Evolutionary conservation across 1,284 basidiomycete species (phyloP), one percentile per base, ranked within the genome.

Genomic region (Boletus nobilissimus): DNA sequence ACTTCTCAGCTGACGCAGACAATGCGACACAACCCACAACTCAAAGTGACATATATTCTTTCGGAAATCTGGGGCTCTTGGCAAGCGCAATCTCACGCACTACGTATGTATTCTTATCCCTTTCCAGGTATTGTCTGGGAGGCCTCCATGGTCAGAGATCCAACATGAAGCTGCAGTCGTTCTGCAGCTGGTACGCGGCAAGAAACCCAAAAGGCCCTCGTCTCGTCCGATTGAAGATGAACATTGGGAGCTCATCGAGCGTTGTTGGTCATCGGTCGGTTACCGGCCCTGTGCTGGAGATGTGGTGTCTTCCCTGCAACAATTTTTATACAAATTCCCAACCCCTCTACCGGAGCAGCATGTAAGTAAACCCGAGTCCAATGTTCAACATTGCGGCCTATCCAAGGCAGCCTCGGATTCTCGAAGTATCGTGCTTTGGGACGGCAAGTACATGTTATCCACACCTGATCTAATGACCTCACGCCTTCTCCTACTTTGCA

Each of bases 41-140:
- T 6, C 43, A 70, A 65, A 76, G 73, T 51, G 73, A 77, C 39
- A 76, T 77, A 6, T 77, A 77, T 32, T 76, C 76, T 19, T 77
- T 77, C 36, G 76, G 73, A 36, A 77, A 62, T 38, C 18, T 77
- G 16, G 63, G 18, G 4, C 51, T 76, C 13, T 34, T 76, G 48
- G 73, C 29, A 67, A 74, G 72, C 5, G 18, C 13, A 64, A 10
- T 34, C 39, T 32, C 29, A 26, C n/a, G 19, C 19, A 14, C 43
- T 32, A 38, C 34, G 8, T 51, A 0, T 32, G 16, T 16, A 39
- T 46, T 36, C 40, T 76, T 3, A 69, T 39, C 22, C 34, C 29
- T 43, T 70, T 60, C 18, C 63, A 76, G 76, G 36, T 67, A 26
- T n/a, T 77, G 74, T 71, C 76, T 14, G 76, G 76, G 3, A 62